Evolutionary conservation across 2,329 filamentous ascomycete genomes (phyloP).

Genomic region (Dothiorella sarmentorum): DNA sequence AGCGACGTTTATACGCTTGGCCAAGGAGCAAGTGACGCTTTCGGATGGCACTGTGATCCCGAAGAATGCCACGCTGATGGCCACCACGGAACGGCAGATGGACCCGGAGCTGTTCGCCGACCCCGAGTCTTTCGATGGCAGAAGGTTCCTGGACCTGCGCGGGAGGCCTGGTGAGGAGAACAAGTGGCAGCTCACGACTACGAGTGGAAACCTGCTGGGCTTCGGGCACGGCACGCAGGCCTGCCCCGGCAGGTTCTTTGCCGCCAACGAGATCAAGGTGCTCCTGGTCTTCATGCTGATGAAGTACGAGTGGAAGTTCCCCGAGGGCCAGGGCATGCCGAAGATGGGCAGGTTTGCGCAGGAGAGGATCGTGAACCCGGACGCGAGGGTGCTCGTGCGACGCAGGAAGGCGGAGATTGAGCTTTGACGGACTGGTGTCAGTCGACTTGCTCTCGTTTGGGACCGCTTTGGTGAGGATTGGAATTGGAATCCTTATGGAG

Average conservation of each 20-base stretch:
- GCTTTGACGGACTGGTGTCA: background rate
- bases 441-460: no score
- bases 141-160: constrained; percentile 4
- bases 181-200: constrained; percentile 20
- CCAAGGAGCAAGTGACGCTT: background rate
- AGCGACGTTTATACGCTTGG: background rate
- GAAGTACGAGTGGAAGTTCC: background rate
- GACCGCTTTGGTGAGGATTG: no score
- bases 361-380: background rate
- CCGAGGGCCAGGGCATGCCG: background rate
- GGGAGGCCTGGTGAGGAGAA: constrained; percentile 23
- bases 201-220: constrained; percentile 11
- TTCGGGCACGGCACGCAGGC: constrained; percentile 34
- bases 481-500: no score
- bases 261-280: constrained; percentile 34
- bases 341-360: background rate
- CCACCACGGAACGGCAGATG: background rate
- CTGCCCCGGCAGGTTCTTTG: constrained; percentile 34
- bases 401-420: background rate
- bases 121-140: background rate
- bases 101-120: background rate
- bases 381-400: background rate
- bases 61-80: background rate
- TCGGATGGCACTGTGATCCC: constrained; percentile 1
- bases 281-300: constrained; percentile 23